Evolutionary conservation across 495 filamentous ascomycete species (phyloP).

Genomic region (Penicillium angulare): DNA sequence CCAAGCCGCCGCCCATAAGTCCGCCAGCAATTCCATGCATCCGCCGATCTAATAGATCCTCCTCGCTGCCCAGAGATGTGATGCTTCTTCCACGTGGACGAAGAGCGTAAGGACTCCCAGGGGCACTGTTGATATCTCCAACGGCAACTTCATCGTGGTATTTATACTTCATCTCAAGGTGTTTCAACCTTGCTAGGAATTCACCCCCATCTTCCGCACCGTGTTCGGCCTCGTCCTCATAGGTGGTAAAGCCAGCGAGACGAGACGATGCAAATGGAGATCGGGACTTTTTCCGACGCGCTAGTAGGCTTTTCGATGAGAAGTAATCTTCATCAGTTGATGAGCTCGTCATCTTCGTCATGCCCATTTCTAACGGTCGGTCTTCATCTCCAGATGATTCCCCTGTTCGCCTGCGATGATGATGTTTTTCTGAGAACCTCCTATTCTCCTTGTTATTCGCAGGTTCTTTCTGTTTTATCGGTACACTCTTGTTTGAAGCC

Average conservation of each 20-base stretch:
- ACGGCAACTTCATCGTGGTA: constrained; percentile 12
- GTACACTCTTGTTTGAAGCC: background rate
- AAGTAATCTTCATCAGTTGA: constrained; percentile 8
- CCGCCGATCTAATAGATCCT: constrained; percentile 76
- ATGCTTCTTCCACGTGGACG: constrained; percentile 54
- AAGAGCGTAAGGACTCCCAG: constrained; percentile 18
- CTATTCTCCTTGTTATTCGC: background rate
- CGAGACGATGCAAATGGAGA: constrained; percentile 19
- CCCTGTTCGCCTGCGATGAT: constrained; percentile 41
- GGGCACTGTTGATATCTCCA: constrained; percentile 22
- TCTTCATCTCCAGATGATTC: constrained; percentile 82
- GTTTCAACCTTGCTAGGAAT: constrained; percentile 22
- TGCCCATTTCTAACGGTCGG: constrained; percentile 73
- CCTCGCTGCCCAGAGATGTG: constrained; percentile 74
- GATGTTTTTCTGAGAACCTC: constrained; percentile 22
- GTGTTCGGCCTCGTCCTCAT: constrained; percentile 2
- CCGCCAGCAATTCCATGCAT: constrained; percentile 83
- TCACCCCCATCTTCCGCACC: constrained; percentile 16
- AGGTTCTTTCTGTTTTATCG: background rate
- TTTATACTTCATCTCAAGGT: constrained; percentile 13
- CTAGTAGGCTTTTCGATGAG: constrained; percentile 2
- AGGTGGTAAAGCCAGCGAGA: constrained; percentile 9
- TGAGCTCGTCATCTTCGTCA: constrained; percentile 38
- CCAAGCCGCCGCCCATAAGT: constrained; percentile 70
- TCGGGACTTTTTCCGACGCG: constrained; percentile 14